Evolutionary conservation across 192 early-diverging fungal genomes (phyloP), one percentile per base, ranked within the genome.

Genomic region (Helicostylum pulchrum): DNA sequence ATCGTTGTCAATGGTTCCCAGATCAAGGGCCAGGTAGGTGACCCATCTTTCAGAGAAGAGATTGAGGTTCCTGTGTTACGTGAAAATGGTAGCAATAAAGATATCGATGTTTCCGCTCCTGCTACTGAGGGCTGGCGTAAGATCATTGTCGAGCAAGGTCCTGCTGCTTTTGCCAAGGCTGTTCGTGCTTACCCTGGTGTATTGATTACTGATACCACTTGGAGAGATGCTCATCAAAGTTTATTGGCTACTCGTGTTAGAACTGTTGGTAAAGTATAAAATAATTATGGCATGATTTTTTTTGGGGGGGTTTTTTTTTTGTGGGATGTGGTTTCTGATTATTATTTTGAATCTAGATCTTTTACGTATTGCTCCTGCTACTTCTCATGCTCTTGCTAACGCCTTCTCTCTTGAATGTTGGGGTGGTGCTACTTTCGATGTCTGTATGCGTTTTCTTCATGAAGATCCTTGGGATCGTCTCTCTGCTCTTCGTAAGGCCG

Each of bases 341-440:
- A 26, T 26, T 50, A 19, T 61, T 9, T 44, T 26, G 1, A 44
- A 19, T 55, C 36, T 53, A 80, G 83, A 85, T 74, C 70, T 85
- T 44, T 57, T 91, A 59, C 84, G 86, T 61, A 93, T 97, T 80
- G 96, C 96, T 7, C 82, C 87, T 6, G 83, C 86, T 32, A 98
- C 96, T 3, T 87, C 93, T 5, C 92, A 93, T 74, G 94, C 91
- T 19, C 77, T 98, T 63, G 71, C 81, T 19, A 92, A 94, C 59
- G 88, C 91, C 7, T 98, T 91, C 80, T 85, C 94, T n/a, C 79
- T 96, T 17, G 96, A 98, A 79, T 92, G 88, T 79, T 98, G 96
- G 96, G 96, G 96, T 53, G 96, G 96, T 36, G 96, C 96, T 15
- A 98, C 96, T 0, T 98, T 98, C 72, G 96, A 98, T 71, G 96